Evolutionary conservation across 1,284 basidiomycete species (phyloP).

Genomic region (Tilletia caries): DNA sequence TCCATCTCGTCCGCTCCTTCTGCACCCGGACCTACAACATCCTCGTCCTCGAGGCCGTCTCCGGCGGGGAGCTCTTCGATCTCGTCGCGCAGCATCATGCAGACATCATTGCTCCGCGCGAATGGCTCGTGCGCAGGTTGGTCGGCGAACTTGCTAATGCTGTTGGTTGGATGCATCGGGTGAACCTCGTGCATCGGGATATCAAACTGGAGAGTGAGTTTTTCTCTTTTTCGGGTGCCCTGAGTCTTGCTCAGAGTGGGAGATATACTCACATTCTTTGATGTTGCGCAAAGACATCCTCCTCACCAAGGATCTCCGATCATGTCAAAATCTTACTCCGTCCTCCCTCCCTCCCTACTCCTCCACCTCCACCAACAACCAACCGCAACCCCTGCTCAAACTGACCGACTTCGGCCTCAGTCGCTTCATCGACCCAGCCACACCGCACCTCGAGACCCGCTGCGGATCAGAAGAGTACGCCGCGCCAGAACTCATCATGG

Average conservation of each 20-base stretch:
- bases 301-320: constrained; percentile 30
- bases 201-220: constrained; percentile 87
- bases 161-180: constrained; percentile 83
- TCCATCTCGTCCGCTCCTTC: constrained; percentile 71
- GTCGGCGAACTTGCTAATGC: constrained; percentile 76
- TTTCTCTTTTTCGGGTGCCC: background rate
- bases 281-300: constrained; percentile 28
- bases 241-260: too few relatives aligned
- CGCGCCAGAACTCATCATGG: constrained; percentile 82
- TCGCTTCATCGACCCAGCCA: constrained; percentile 71
- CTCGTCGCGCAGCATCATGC: constrained; percentile 65
- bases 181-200: constrained; percentile 83
- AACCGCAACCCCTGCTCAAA: constrained; percentile 68
- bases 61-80: constrained; percentile 80
- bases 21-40: constrained; percentile 73
- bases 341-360: background rate
- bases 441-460: constrained; percentile 73
- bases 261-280: background rate
- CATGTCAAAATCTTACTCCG: background rate
- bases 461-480: constrained; percentile 90
- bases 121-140: constrained; percentile 68
- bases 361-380: constrained; percentile 50
- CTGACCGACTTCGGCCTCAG: constrained; percentile 87
- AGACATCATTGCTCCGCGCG: constrained; percentile 58
- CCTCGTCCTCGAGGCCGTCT: constrained; percentile 73